Evolutionary conservation across 2,329 filamentous ascomycete species (phyloP).

Genomic region (Trichothecium roseum): DNA sequence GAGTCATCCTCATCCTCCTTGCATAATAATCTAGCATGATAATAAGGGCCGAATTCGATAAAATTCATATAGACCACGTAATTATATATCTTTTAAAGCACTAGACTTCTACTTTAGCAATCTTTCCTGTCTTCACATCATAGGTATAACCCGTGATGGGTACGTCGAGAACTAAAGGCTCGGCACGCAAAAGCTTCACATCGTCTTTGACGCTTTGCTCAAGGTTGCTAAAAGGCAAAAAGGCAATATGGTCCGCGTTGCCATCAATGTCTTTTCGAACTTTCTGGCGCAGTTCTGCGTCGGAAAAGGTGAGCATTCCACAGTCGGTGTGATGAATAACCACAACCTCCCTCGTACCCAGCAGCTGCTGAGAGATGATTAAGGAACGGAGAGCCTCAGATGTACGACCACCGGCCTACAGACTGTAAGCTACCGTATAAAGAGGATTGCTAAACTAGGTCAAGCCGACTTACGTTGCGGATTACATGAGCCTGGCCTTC

Average conservation of each 20-base stretch:
- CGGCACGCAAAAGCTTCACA: constrained; percentile 49
- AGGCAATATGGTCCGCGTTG: constrained; percentile 43
- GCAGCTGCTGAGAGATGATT: constrained; percentile 68
- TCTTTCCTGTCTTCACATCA: constrained; percentile 62
- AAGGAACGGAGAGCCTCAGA: constrained; percentile 63
- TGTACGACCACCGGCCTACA: constrained; percentile 45
- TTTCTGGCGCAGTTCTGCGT: constrained; percentile 42
- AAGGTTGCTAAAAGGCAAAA: constrained; percentile 55
- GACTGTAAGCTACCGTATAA: too few relatives aligned
- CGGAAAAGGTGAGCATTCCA: constrained; percentile 58
- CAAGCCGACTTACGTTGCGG: constrained; percentile 51
- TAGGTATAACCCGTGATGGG: constrained; percentile 66
- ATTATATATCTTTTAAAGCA: too few relatives aligned
- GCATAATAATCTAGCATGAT: too few relatives aligned
- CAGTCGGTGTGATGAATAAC: constrained; percentile 55
- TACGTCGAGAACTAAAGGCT: constrained; percentile 50
- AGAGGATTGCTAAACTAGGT: too few relatives aligned
- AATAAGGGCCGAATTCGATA: too few relatives aligned
- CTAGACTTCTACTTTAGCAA: constrained; percentile 15
- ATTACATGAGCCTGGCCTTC: constrained; percentile 73
- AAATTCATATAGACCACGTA: too few relatives aligned
- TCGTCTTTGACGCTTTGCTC: constrained; percentile 57
- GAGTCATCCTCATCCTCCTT: too few relatives aligned
- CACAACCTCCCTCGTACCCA: constrained; percentile 66
- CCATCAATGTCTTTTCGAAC: constrained; percentile 50